Conservation (phyloP, 441 rosid species). For the Gossypium schwendimanii region DNA sequence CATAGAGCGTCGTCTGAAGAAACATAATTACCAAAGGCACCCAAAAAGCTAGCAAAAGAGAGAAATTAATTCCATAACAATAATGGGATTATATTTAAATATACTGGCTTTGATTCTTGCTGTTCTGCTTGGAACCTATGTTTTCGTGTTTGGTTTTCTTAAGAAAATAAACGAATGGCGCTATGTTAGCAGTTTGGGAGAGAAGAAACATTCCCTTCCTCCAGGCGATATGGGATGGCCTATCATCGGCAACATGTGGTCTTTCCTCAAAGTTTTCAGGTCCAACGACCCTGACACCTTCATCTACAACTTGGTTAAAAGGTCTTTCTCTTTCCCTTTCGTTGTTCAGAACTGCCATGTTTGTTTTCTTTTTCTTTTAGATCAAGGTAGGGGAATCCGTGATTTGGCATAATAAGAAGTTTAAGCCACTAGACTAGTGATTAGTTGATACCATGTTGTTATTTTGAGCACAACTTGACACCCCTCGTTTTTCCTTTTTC, state of each 20-base stretch:
- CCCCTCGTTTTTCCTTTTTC: not conserved
- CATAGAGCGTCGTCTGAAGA: not conserved
- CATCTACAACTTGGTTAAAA: slow-evolving; percentile 15
- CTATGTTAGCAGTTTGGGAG: slow-evolving; percentile 20
- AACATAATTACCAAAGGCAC: not conserved
- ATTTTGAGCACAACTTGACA: not conserved
- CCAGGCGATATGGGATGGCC: slow-evolving; percentile 41
- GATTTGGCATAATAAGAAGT: too few relatives aligned
- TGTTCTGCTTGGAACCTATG: not conserved
- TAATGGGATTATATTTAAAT: slow-evolving; percentile 3
- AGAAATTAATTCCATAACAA: not conserved
- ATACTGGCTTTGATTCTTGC: slow-evolving; percentile 5
- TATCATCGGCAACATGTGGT: slow-evolving; percentile 31
- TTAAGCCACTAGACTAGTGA: too few relatives aligned
- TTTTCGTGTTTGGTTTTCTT: slow-evolving; percentile 15
- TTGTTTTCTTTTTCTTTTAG: too few relatives aligned
- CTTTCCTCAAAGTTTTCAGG: slow-evolving; percentile 33
- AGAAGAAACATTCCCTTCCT: slow-evolving; percentile 22
- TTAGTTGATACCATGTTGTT: not conserved
- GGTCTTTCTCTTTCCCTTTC: slow-evolving; percentile 13
- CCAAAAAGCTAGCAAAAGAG: not conserved
- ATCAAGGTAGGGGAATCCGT: too few relatives aligned
- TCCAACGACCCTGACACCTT: slow-evolving; percentile 27
- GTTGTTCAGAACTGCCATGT: not conserved
- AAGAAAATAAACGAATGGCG: slow-evolving; percentile 23